A percentile compares a stretch with the other conserved stretches of the same genome.
phyloP scores from a whole-genome alignment of 345 rosid species.

The Hirschfeldia incana region DNA sequence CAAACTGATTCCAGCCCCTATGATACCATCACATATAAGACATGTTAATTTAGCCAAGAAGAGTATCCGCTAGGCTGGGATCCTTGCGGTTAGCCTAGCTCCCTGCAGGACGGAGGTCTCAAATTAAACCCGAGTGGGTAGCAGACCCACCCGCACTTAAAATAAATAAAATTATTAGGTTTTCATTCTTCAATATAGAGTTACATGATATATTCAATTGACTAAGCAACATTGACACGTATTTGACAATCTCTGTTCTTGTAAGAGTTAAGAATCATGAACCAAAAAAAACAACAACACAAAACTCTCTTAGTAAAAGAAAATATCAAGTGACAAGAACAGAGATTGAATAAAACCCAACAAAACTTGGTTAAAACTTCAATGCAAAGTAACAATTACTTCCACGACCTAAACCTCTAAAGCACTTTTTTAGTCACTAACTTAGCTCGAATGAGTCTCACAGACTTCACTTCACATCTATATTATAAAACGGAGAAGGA shows the following conservation, averaged over 20 bases:
- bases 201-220: neutral
- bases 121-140: too few relatives aligned
- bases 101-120: neutral
- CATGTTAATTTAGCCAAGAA: neutral
- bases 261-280: neutral
- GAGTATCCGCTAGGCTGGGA: neutral
- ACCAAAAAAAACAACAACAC: too few relatives aligned
- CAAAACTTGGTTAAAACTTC: neutral
- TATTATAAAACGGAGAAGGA: neutral
- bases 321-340: neutral
- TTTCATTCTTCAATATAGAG: neutral
- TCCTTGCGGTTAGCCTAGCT: neutral
- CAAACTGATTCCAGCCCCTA: slow-evolving; percentile 96
- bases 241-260: too few relatives aligned
- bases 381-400: neutral
- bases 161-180: too few relatives aligned
- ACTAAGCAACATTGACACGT: neutral
- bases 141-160: too few relatives aligned
- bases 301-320: neutral
- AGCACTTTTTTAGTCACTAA: neutral
- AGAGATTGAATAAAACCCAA: neutral
- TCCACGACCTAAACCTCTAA: slow-evolving; percentile 2
- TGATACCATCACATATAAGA: slow-evolving; percentile 13
- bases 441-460: neutral
- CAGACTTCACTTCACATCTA: neutral